phyloP scores from a whole-genome alignment of 768 basidiomycete genomes.

The Mycena rosella region DNA sequence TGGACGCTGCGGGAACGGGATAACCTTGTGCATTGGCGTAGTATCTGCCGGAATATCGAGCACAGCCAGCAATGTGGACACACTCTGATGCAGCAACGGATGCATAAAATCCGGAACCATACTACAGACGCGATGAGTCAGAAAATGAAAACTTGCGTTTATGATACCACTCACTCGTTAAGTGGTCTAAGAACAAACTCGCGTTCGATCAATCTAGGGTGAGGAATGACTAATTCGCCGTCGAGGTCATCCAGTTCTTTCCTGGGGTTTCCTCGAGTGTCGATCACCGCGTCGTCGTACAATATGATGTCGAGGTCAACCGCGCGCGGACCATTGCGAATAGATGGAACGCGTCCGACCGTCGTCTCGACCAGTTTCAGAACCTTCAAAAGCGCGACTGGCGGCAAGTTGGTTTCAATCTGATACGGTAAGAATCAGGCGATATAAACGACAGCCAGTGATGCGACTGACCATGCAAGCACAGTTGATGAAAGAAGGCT shows the following conservation, averaged over 20 bases:
- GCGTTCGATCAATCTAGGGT: conserved; percentile 82
- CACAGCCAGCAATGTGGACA: conserved; percentile 60
- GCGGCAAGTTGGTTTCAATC: conserved; percentile 81
- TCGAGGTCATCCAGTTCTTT: conserved; percentile 63
- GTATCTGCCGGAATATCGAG: conserved; percentile 50
- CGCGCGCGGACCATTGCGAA: conserved; percentile 89
- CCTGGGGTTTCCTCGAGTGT: conserved; percentile 62
- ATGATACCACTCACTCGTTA: conserved; percentile 75
- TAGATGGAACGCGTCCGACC: conserved; percentile 84
- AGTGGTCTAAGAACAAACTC: conserved; percentile 94
- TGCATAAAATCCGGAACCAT: conserved; percentile 84
- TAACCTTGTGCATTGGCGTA: conserved; percentile 75
- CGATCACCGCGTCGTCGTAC: conserved; percentile 73
- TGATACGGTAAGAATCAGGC: conserved; percentile 47
- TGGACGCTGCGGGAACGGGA: conserved; percentile 77
- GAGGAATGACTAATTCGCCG: conserved; percentile 86
- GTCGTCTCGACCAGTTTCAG: conserved; percentile 79
- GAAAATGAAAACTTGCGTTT: conserved; percentile 2
- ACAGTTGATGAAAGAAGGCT: conserved; percentile 90
- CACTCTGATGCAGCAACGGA: conserved; percentile 64
- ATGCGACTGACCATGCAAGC: conserved; percentile 81
- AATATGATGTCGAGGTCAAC: conserved; percentile 91
- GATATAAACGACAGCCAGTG: neutral
- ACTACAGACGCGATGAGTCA: conserved; percentile 53
- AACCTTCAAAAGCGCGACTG: conserved; percentile 67